Percentiles rank a stretch among this genome's conserved stretches.
Conservation (phyloP, 2,329 filamentous ascomycete genomes). For the Meredithiella fracta region DNA sequence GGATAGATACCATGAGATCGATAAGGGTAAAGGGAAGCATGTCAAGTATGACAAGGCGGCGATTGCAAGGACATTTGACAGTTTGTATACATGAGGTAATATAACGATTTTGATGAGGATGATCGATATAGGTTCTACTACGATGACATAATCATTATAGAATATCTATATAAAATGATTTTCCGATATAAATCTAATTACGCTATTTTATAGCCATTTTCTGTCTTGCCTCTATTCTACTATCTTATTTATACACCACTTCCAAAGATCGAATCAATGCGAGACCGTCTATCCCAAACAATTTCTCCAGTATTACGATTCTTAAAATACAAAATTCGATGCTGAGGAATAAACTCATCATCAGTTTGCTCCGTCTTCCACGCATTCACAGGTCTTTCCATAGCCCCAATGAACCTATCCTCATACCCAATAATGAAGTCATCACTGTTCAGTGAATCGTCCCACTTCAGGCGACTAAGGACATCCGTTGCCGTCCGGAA, state of each 20-base stretch:
- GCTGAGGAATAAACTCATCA: constrained; percentile 50
- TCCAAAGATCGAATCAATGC: constrained; percentile 39
- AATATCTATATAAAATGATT: too few relatives aligned
- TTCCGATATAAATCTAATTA: too few relatives aligned
- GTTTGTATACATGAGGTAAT: constrained; percentile 21
- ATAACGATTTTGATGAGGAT: too few relatives aligned
- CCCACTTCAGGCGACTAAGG: constrained; percentile 44
- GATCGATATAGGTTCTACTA: too few relatives aligned
- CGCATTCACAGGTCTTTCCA: constrained; percentile 35
- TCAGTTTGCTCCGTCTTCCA: constrained; percentile 48
- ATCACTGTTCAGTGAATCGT: constrained; percentile 32
- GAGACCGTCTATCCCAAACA: constrained; percentile 41
- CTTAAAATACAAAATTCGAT: constrained; percentile 46
- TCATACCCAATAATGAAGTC: constrained; percentile 45
- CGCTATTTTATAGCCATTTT: too few relatives aligned
- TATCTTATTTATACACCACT: constrained; percentile 23
- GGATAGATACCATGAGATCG: constrained; percentile 92
- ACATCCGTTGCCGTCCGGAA: constrained; percentile 42
- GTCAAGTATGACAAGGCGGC: constrained; percentile 88
- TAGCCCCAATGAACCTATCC: constrained; percentile 39
- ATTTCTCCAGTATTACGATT: constrained; percentile 31
- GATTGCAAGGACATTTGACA: constrained; percentile 50
- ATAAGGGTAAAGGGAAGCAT: constrained; percentile 96
- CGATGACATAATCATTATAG: too few relatives aligned
- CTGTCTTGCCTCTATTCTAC: too few relatives aligned